Percentiles rank a stretch among this genome's conserved stretches.
Evolutionary conservation across 306 rosid species (phyloP).

Genomic region (Vigna unguiculata): DNA sequence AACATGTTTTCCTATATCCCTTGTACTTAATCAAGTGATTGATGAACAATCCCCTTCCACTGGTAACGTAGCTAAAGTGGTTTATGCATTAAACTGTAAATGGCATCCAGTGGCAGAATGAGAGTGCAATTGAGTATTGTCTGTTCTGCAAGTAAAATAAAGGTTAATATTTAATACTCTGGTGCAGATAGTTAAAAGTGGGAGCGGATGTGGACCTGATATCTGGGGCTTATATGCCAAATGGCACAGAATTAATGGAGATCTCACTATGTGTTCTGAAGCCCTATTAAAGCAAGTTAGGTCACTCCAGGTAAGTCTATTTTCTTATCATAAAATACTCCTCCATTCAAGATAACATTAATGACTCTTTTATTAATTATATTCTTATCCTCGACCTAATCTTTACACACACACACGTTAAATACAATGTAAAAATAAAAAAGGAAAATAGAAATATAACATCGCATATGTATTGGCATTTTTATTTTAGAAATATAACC

Average conservation of each 20-base stretch:
- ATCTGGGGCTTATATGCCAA: conserved; percentile 91
- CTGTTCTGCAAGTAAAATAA: conserved; percentile 21
- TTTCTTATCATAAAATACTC: not conserved
- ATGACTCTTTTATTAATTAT: too few relatives aligned
- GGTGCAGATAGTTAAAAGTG: conserved; percentile 75
- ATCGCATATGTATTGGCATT: too few relatives aligned
- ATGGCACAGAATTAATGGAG: conserved; percentile 93
- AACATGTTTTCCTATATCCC: conserved; percentile 34
- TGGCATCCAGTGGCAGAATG: not conserved
- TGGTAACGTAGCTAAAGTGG: conserved; percentile 3
- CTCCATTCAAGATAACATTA: not conserved
- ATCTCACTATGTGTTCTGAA: conserved; percentile 86
- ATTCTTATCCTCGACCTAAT: too few relatives aligned
- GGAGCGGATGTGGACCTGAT: conserved; percentile 70
- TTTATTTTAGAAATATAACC: conserved; percentile 1
- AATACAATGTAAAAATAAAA: too few relatives aligned
- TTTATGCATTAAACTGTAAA: conserved; percentile 12
- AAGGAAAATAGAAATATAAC: too few relatives aligned
- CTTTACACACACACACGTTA: too few relatives aligned
- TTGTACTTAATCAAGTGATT: conserved; percentile 9
- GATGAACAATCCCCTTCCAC: not conserved
- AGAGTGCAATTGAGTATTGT: conserved; percentile 4
- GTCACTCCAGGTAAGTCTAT: conserved; percentile 82
- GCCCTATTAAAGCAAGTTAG: conserved; percentile 95
- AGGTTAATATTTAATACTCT: conserved; percentile 42